Evolutionary conservation across 2,329 filamentous ascomycete species (phyloP).

Genomic region (Colletotrichum tabaci): DNA sequence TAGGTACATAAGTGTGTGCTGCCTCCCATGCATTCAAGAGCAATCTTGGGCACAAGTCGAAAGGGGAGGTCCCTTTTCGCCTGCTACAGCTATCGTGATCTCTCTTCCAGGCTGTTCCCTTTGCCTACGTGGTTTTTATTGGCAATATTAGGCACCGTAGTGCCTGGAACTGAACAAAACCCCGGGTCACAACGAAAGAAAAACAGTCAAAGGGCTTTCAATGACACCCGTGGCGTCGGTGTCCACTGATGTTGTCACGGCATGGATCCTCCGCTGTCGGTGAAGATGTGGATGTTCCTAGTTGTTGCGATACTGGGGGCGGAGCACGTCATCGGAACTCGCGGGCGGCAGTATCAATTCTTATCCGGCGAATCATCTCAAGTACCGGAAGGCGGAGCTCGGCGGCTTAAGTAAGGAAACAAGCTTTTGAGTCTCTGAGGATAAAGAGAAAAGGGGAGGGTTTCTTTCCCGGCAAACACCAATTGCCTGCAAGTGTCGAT

Average conservation of each 20-base stretch:
- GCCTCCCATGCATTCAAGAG: too few relatives aligned
- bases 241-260: too few relatives aligned
- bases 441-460: neutral
- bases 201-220: neutral
- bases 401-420: neutral
- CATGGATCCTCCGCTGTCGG: neutral
- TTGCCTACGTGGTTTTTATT: too few relatives aligned
- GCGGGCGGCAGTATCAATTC: neutral
- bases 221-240: neutral
- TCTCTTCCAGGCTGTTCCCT: too few relatives aligned
- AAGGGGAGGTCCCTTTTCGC: too few relatives aligned
- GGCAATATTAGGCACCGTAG: too few relatives aligned
- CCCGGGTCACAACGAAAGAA: neutral
- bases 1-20: too few relatives aligned
- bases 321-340: conserved; percentile 38
- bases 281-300: neutral
- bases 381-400: neutral
- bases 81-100: too few relatives aligned
- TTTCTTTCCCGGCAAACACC: neutral
- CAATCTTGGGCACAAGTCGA: too few relatives aligned
- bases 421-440: neutral
- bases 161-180: too few relatives aligned
- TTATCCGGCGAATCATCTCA: conserved; percentile 22
- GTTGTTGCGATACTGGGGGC: conserved; percentile 21
- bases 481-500: neutral